Evolutionary conservation across 768 basidiomycete species (phyloP).

Genomic region (Neoboletus brunneissimus): DNA sequence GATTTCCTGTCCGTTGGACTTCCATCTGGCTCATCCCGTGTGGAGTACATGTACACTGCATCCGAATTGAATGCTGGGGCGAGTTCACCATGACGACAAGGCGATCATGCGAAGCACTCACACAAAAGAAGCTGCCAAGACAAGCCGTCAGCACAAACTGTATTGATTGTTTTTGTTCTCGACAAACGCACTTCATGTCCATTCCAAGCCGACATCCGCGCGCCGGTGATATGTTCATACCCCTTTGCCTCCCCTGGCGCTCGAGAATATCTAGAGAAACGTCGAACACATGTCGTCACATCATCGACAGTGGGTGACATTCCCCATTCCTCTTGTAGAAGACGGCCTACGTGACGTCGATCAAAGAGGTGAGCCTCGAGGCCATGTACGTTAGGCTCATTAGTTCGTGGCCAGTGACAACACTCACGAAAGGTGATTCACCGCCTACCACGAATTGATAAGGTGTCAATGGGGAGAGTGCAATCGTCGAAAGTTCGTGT

Average conservation of each 20-base stretch:
- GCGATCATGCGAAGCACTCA: conserved; percentile 34
- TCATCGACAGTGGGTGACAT: conserved; percentile 44
- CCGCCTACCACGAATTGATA: conserved; percentile 87
- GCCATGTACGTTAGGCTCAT: background rate
- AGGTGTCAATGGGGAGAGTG: conserved; percentile 74
- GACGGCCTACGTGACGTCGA: conserved; percentile 65
- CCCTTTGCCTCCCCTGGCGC: conserved; percentile 36
- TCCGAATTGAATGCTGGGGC: conserved; percentile 68
- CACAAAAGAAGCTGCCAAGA: conserved; percentile 57
- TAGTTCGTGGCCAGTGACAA: background rate
- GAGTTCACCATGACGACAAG: conserved; percentile 1
- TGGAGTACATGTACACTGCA: conserved; percentile 71
- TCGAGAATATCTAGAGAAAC: conserved; percentile 57
- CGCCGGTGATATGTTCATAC: conserved; percentile 70
- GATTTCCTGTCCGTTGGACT: conserved; percentile 18
- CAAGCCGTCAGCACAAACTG: conserved; percentile 10
- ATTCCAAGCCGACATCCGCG: conserved; percentile 65
- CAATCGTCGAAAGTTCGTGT: conserved; percentile 67
- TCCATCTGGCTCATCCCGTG: conserved; percentile 53
- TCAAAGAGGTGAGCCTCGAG: conserved; percentile 57
- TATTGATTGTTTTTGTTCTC: background rate
- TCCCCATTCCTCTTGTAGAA: conserved; percentile 70
- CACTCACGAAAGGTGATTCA: conserved; percentile 68
- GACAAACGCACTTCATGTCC: conserved; percentile 63
- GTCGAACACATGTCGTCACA: conserved; percentile 75